Percentiles rank a stretch among this genome's conserved stretches.
phyloP scores from a whole-genome alignment of 257 asterid species.

The Cynanchum wilfordii region DNA sequence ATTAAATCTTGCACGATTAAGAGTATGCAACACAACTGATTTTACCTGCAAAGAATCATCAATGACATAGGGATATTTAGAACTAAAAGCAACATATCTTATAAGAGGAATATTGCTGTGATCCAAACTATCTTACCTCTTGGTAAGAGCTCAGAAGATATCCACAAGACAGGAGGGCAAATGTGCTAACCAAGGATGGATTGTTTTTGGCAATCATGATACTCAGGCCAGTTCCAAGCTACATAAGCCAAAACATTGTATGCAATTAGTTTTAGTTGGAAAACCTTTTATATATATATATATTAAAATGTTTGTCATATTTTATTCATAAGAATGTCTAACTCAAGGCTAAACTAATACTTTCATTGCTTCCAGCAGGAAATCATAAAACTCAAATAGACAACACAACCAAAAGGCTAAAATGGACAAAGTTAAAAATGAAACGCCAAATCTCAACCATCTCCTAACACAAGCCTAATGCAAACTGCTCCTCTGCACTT shows the following conservation, averaged over 20 bases:
- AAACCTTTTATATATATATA: background rate
- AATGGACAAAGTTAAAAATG: background rate
- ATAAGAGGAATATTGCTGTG: background rate
- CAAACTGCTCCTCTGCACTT: background rate
- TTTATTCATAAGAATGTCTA: background rate
- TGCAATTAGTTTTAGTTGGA: conserved; percentile 17
- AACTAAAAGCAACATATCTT: background rate
- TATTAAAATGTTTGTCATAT: background rate
- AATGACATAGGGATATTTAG: background rate
- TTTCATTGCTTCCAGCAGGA: background rate
- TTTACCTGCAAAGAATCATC: conserved; percentile 50
- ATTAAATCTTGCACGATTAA: conserved; percentile 91
- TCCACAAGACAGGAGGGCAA: conserved; percentile 83
- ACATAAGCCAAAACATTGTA: conserved; percentile 28
- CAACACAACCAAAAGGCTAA: background rate
- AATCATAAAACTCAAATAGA: background rate
- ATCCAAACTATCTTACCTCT: conserved; percentile 57
- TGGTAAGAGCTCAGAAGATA: conserved; percentile 89
- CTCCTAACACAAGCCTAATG: background rate
- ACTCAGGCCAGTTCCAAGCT: conserved; percentile 98
- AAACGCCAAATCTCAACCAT: background rate
- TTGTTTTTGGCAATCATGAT: conserved; percentile 78
- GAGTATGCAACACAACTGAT: conserved; percentile 89
- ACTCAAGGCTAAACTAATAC: background rate
- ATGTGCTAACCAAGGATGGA: conserved; percentile 83